Conservation (phyloP, 2,329 filamentous ascomycete species). For the Stagonosporopsis rhizophila region DNA sequence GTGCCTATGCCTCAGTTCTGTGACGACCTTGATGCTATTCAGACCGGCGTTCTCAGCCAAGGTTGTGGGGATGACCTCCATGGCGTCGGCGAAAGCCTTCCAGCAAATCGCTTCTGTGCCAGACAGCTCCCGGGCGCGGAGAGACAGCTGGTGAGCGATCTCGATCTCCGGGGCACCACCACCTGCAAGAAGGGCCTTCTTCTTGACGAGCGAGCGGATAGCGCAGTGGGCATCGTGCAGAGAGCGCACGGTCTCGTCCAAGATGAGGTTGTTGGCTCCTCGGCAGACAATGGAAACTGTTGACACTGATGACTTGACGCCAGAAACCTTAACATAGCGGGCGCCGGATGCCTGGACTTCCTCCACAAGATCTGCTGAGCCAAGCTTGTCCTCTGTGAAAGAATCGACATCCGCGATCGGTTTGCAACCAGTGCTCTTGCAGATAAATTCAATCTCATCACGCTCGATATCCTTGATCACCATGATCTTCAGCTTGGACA, state of each 20-base stretch:
- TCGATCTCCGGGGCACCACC: constrained; percentile 97
- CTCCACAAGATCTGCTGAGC: constrained; percentile 90
- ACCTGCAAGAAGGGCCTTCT: constrained; percentile 97
- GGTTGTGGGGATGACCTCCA: constrained; percentile 96
- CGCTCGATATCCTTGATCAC: constrained; percentile 98
- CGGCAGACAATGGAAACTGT: constrained; percentile 95
- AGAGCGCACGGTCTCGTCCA: constrained; percentile 96
- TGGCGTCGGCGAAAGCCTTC: constrained; percentile 97
- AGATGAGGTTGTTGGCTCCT: constrained; percentile 90
- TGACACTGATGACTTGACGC: constrained; percentile 81
- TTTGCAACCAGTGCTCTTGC: constrained; percentile 99
- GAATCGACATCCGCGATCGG: constrained; percentile 98
- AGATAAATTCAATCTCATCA: constrained; percentile 98
- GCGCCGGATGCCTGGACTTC: constrained; percentile 87
- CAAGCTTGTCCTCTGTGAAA: constrained; percentile 98
- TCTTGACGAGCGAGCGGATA: constrained; percentile 97
- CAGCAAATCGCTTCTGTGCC: constrained; percentile 98
- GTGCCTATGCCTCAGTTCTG: constrained; percentile 91
- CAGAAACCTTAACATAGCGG: constrained; percentile 93
- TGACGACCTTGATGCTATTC: constrained; percentile 99
- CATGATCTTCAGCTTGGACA: constrained; percentile 95
- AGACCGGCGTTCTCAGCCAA: constrained; percentile 96
- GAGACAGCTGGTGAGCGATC: constrained; percentile 84
- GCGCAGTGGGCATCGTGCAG: constrained; percentile 98
- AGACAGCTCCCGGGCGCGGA: constrained; percentile 80